Conservation (phyloP, 177 flowering plant species). For the Vitis hybrid region DNA sequence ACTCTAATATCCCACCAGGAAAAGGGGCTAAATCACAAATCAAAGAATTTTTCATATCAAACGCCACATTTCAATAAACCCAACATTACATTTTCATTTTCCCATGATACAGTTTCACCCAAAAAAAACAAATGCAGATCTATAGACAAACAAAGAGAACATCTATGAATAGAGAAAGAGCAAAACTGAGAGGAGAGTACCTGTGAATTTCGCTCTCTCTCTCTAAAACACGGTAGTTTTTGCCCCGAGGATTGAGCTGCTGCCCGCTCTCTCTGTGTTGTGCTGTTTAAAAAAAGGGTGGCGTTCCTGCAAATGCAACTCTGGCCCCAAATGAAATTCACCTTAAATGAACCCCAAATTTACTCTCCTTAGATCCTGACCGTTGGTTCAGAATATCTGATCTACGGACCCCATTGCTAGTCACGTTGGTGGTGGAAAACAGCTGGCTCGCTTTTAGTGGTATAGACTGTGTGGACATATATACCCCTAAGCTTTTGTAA, state of each 20-base stretch:
- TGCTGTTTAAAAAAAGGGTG: slow-evolving; percentile 22
- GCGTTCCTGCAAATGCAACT: slow-evolving; percentile 22
- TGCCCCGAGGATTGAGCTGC: neutral
- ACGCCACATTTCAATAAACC: too few species aligned
- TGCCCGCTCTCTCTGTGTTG: slow-evolving; percentile 3
- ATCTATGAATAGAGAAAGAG: too few species aligned
- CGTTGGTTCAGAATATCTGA: slow-evolving; percentile 20
- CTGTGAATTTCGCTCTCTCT: slow-evolving; percentile 12
- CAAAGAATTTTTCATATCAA: too few species aligned
- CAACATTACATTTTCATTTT: too few species aligned
- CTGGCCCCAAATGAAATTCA: slow-evolving; percentile 28
- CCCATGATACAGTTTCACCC: too few species aligned
- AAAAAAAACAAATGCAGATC: neutral
- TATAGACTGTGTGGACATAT: slow-evolving; percentile 4
- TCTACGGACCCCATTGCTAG: slow-evolving; percentile 26
- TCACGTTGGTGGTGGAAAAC: slow-evolving; percentile 24
- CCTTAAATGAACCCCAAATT: slow-evolving; percentile 39
- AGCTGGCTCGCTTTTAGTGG: slow-evolving; percentile 28
- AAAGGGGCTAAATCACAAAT: too few species aligned
- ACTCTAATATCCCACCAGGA: too few species aligned
- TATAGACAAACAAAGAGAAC: neutral
- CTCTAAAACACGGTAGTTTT: neutral
- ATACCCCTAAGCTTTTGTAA: slow-evolving; percentile 5
- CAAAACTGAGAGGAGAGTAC: neutral
- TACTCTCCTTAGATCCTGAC: slow-evolving; percentile 18